Evolutionary conservation across 768 basidiomycete genomes (phyloP), one percentile per base, ranked within the genome.

Genomic region (Amanita phalloides): DNA sequence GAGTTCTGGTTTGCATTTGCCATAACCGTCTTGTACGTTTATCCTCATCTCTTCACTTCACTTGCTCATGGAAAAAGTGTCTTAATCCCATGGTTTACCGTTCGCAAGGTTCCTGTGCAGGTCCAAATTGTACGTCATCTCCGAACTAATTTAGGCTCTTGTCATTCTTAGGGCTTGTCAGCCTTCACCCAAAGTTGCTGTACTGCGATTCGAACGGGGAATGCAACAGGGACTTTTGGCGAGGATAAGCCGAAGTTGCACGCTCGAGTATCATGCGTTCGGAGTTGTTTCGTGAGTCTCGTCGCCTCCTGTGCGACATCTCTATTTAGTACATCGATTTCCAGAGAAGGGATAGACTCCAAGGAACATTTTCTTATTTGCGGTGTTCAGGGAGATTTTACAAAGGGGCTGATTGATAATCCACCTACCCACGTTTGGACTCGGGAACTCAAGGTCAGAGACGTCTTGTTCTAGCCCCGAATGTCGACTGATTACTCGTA

Each of bases 181-280:
- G 86, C 86, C 88, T 37, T 90, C 88, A 41, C 79, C 82, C 11
- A 90, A 89, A 62, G 87, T 87, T 11, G 86, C 82, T 5, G 71
- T 90, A 42, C 71, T 90, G 56, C 83, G 86, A 45, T 88, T 89
- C 58, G 74, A 85, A 66, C 80, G 87, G 54, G 88, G 88, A 28
- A 90, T 90, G 86, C 87, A 90, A 62, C 88, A 90, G 61, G 86
- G 88, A 44, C 68, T 90, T 49, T 71, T 90, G 45, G 79, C 85
- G 60, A 82, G 88, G 59, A 79, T 90, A 64, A 84, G 84, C 65
- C 84, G 87, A 64, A 76, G 78, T 58, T 73, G 81, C 39, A 71
- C 88, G 54, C 76, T 83, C 77, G 88, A 90, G 66, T 90, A 88
- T 64, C 88, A 90, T 62, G 86, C 86, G 11, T 90, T 90, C 59